Evolutionary conservation across 805 yeast genomes (phyloP).

Genomic region (Spathaspora sp.): DNA sequence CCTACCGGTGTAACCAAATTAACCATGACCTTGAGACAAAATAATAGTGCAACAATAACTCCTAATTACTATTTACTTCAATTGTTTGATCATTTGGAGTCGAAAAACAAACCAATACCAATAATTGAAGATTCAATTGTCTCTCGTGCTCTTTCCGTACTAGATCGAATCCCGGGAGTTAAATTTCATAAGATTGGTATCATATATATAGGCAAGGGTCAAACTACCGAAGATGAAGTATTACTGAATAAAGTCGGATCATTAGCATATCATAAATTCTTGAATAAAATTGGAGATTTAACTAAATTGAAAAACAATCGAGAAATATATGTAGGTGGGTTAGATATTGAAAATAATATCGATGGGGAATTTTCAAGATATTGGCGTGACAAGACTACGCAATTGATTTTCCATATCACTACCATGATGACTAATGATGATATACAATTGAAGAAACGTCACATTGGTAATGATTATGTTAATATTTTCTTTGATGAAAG

Average conservation of each 20-base stretch:
- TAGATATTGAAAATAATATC: slow-evolving; percentile 62
- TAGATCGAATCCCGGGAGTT: slow-evolving; percentile 76
- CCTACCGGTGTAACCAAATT: slow-evolving; percentile 63
- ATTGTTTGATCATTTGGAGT: slow-evolving; percentile 41
- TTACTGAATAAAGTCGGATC: slow-evolving; percentile 66
- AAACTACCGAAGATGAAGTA: slow-evolving; percentile 59
- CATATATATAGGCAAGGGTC: slow-evolving; percentile 69
- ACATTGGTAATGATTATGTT: slow-evolving; percentile 83
- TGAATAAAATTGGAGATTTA: slow-evolving; percentile 56
- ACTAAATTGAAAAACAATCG: slow-evolving; percentile 51
- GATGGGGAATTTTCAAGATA: slow-evolving; percentile 77
- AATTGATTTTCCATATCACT: slow-evolving; percentile 72
- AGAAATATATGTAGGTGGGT: slow-evolving; percentile 67
- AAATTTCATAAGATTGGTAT: slow-evolving; percentile 79
- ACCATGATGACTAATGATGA: slow-evolving; percentile 68
- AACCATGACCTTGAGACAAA: slow-evolving; percentile 21
- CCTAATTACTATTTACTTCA: slow-evolving; percentile 54
- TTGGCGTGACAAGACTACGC: slow-evolving; percentile 70
- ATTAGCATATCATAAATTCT: slow-evolving; percentile 52
- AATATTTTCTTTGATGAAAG: slow-evolving; percentile 81
- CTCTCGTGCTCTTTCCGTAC: slow-evolving; percentile 49
- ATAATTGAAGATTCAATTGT: slow-evolving; percentile 46
- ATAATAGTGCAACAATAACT: slow-evolving; percentile 1
- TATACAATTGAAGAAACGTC: slow-evolving; percentile 59
- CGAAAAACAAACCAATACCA: slow-evolving; percentile 42